Conservation (phyloP, 805 yeast species). For the Debaryomyces hansenii region DNA sequence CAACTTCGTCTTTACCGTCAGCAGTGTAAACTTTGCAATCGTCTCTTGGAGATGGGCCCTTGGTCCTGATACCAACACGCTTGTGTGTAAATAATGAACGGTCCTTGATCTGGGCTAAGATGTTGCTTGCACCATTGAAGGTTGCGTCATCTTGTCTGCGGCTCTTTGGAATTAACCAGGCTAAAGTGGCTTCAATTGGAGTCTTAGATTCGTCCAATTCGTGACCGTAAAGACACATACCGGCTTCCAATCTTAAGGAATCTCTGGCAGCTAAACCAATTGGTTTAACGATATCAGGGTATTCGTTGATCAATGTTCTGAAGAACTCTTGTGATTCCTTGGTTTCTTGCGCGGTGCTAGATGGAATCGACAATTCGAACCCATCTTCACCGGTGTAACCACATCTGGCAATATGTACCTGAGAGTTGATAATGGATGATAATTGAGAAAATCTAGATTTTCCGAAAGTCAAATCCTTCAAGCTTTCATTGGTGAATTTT, state of each 20-base stretch:
- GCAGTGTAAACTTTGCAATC: conserved; percentile 60
- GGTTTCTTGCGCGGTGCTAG: conserved; percentile 37
- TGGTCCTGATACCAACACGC: conserved; percentile 74
- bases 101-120: conserved; percentile 68
- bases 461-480: conserved; percentile 73
- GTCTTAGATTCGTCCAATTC: conserved; percentile 78
- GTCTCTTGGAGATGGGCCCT: conserved; percentile 93
- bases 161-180: conserved; percentile 86
- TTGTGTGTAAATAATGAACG: conserved; percentile 53
- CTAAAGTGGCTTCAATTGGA: conserved; percentile 85
- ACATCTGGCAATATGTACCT: conserved; percentile 83
- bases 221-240: conserved; percentile 96
- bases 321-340: conserved; percentile 59
- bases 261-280: conserved; percentile 99
- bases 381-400: conserved; percentile 99
- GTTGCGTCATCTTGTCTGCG: conserved; percentile 54
- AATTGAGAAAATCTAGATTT: conserved; percentile 51
- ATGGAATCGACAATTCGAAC: conserved; percentile 82
- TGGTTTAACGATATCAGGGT: conserved; percentile 64
- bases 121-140: conserved; percentile 77
- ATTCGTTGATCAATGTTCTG: conserved; percentile 51
- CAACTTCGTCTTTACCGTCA: conserved; percentile 50
- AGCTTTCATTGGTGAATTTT: conserved; percentile 57
- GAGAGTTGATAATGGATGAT: conserved; percentile 39
- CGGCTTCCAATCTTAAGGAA: conserved; percentile 92